phyloP scores from a whole-genome alignment of 78 protist species.

The Polysphondylium violaceum region DNA sequence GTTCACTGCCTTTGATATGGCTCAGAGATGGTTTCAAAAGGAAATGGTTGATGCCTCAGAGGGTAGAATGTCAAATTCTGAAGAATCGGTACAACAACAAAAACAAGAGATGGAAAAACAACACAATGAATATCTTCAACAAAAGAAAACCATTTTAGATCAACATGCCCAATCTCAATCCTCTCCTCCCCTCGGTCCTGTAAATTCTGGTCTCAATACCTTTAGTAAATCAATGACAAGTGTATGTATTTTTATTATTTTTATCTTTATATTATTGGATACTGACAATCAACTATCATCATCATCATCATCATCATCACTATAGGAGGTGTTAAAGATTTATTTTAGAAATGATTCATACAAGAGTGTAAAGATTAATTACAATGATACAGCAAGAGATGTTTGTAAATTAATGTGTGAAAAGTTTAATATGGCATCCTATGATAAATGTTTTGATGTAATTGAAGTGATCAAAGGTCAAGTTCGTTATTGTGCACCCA shows the following conservation, averaged over 20 bases:
- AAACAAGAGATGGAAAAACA: slow-evolving; percentile 5
- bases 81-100: slow-evolving; percentile 12
- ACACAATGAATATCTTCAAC: background rate
- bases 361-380: slow-evolving; percentile 30
- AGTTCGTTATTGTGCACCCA: slow-evolving; percentile 18
- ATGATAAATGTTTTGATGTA: slow-evolving; percentile 73
- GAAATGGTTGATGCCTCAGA: slow-evolving; percentile 71
- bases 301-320: background rate
- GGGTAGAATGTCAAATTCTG: slow-evolving; percentile 17
- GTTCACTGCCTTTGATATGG: slow-evolving; percentile 56
- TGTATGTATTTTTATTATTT: background rate
- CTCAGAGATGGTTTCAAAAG: slow-evolving; percentile 70
- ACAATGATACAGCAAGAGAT: slow-evolving; percentile 48
- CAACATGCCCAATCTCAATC: background rate
- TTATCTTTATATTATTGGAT: no score
- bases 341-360: slow-evolving; percentile 37
- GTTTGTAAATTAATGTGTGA: slow-evolving; percentile 36
- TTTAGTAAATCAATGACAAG: background rate
- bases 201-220: background rate
- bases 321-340: slow-evolving; percentile 30
- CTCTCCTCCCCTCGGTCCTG: background rate
- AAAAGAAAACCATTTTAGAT: background rate
- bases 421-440: slow-evolving; percentile 65
- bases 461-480: slow-evolving; percentile 34
- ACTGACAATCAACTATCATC: no score